Percentiles rank a stretch among this genome's conserved stretches.
These are phyloP conservation scores for Pythium apleroticum DNA, from an alignment of 352 stramenopile species.

Conservation along the genomic window DNA sequence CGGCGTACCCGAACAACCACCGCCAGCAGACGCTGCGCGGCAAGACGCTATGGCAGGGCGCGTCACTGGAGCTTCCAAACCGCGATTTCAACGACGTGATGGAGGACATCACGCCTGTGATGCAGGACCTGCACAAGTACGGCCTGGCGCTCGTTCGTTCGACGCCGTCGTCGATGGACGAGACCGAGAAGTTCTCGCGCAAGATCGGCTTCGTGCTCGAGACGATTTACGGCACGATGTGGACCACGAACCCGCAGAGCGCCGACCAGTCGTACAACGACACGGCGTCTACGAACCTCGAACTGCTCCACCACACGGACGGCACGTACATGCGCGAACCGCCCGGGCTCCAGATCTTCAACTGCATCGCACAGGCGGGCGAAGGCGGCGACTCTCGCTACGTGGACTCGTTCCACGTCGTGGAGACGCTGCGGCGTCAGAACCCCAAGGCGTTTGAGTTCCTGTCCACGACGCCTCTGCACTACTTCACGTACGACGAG, in stretches of 20 bases:
- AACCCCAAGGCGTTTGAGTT: constrained; percentile 69
- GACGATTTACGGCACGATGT: constrained; percentile 91
- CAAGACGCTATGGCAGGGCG: constrained; percentile 53
- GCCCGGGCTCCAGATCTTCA: constrained; percentile 89
- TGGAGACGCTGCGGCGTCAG: constrained; percentile 57
- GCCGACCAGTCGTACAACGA: constrained; percentile 82
- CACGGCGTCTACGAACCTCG: constrained; percentile 85
- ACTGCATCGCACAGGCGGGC: constrained; percentile 77
- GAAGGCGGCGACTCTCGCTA: constrained; percentile 77
- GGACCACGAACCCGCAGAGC: constrained; percentile 78
- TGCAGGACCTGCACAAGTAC: constrained; percentile 72
- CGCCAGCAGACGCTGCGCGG: constrained; percentile 53
- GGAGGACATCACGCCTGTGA: constrained; percentile 59
- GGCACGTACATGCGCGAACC: constrained; percentile 87
- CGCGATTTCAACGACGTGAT: constrained; percentile 48
- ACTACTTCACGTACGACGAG: constrained; percentile 78
- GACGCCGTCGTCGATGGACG: constrained; percentile 74
- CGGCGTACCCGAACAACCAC: constrained; percentile 52
- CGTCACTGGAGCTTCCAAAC: constrained; percentile 42
- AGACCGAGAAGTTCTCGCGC: constrained; percentile 76
- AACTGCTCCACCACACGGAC: constrained; percentile 86
- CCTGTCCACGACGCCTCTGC: constrained; percentile 63
- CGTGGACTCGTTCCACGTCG: constrained; percentile 78
- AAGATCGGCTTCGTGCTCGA: constrained; percentile 84
- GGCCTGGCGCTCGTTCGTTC: constrained; percentile 62